Base-by-base conservation (phyloP, 2,329 filamentous ascomycete species). In the Lasiodiplodia citricola region DNA sequence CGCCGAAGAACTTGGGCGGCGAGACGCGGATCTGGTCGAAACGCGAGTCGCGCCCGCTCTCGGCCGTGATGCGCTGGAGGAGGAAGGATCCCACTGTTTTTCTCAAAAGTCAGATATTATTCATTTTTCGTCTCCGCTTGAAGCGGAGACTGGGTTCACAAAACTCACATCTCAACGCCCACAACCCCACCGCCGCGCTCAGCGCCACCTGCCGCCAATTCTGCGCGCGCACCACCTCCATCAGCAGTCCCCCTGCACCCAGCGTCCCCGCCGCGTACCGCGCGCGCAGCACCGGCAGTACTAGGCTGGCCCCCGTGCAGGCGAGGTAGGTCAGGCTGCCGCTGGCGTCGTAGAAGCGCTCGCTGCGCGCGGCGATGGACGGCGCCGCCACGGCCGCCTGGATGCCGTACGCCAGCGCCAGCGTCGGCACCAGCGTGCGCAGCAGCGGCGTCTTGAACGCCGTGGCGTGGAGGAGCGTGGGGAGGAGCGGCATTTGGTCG, bases 341-440 rank as follows among this genome's bases (percentile, higher is more conserved):
- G 2, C 88, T 90, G 58, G 90, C 77, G 75, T 92, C 90, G 76
- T 90, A 92, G 82, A 90, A 91, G 47, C 87, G 85, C 74, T 92
- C 90, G 7, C 87, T 86, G 73, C 88, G 84, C 38, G 82, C 80
- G 31, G 84, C 71, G 70, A 91, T 87, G 6, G 88, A 90, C 5
- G 90, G 90, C 2, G 90, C 75, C 4, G 87, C 90, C 7, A 88
- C 86, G 51, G 84, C 87, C 10, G 85, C 82, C 80, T 92, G 90
- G 57, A 92, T 82, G 1, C 86, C 87, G 72, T 89, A 89, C 2
- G 89, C 89, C 11, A 90, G 85, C 6, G 85, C 85, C 14, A 91
- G 84, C 44, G 85, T 85, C 2, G 90, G 90, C 2, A 91, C 81
- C 11, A 90, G 79, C 0, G 87, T 90, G 54, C 88, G 84, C 14